Evolutionary conservation across 2,329 filamentous ascomycete species (phyloP).

Genomic region (Paecilomyces niveus): DNA sequence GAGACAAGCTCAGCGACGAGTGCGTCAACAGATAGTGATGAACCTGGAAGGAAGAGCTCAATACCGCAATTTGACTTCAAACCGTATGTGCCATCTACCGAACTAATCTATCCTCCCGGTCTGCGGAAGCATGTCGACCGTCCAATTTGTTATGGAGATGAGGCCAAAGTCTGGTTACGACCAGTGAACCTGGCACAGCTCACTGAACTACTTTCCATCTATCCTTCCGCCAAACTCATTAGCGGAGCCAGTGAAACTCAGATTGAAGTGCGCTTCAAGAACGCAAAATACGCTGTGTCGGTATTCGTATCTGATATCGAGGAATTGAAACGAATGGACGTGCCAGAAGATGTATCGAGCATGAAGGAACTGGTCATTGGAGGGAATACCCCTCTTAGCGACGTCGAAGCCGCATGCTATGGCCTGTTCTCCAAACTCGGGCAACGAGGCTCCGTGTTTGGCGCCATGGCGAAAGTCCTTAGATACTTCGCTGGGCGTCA

Average conservation of each 20-base stretch:
- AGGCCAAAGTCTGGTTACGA: constrained; percentile 75
- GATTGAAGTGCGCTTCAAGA: constrained; percentile 91
- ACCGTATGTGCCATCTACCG: constrained; percentile 77
- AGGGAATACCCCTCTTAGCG: constrained; percentile 75
- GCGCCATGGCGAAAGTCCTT: constrained; percentile 75
- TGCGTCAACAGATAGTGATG: neutral
- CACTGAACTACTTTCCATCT: constrained; percentile 71
- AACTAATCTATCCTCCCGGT: constrained; percentile 78
- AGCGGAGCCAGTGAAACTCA: constrained; percentile 85
- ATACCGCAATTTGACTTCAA: constrained; percentile 82
- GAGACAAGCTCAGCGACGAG: constrained; percentile 2
- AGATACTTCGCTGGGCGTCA: constrained; percentile 85
- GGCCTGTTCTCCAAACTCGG: constrained; percentile 69
- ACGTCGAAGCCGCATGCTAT: constrained; percentile 68
- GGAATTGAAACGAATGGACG: constrained; percentile 66
- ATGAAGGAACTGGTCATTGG: constrained; percentile 62
- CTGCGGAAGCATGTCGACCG: constrained; percentile 70
- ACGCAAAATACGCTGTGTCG: constrained; percentile 70
- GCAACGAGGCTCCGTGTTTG: constrained; percentile 59
- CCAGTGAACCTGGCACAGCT: constrained; percentile 72
- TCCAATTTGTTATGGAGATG: constrained; percentile 76
- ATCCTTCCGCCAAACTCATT: constrained; percentile 78
- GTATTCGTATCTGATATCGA: constrained; percentile 82
- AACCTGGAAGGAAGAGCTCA: constrained; percentile 27
- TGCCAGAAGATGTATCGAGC: constrained; percentile 52